These are phyloP conservation scores for Dioscorea cayenensis DNA, from an alignment of 116 monocot genomes.

Conservation along the genomic window DNA sequence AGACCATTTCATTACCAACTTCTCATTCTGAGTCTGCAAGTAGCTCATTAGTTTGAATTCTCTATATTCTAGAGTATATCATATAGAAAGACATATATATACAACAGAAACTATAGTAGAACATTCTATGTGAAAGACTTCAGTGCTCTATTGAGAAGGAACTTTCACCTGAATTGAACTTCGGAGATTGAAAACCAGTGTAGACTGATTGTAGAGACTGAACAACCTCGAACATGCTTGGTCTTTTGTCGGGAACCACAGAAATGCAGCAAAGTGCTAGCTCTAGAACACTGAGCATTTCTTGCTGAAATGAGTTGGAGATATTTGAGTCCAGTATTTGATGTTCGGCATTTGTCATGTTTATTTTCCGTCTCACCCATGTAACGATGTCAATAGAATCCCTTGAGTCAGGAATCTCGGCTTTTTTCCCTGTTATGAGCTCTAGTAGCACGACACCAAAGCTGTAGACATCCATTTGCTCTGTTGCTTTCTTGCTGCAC, in stretches of 20 bases:
- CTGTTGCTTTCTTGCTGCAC: constrained; percentile 44
- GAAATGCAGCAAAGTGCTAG: constrained; percentile 59
- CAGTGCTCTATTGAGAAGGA: neutral
- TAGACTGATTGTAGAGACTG: constrained; percentile 36
- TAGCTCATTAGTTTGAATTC: too few relatives aligned
- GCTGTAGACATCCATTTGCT: constrained; percentile 68
- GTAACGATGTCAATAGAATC: constrained; percentile 52
- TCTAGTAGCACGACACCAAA: constrained; percentile 65
- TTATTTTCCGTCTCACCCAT: constrained; percentile 61
- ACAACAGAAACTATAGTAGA: too few relatives aligned
- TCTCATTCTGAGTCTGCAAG: too few relatives aligned
- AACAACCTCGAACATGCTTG: constrained; percentile 47
- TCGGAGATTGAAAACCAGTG: neutral
- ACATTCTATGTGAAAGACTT: too few relatives aligned
- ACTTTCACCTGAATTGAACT: neutral
- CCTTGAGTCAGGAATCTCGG: constrained; percentile 33
- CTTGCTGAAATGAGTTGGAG: constrained; percentile 19
- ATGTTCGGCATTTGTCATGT: constrained; percentile 31
- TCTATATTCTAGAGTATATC: too few relatives aligned
- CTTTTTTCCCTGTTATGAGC: constrained; percentile 54
- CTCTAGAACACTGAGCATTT: constrained; percentile 39
- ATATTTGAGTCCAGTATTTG: constrained; percentile 43
- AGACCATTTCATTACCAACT: too few relatives aligned
- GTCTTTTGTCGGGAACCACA: constrained; percentile 59
- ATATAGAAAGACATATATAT: too few relatives aligned